These are phyloP conservation scores for Dunaliella primolecta DNA, from an alignment of 139 green algal genomes.

Conservation along the genomic window DNA sequence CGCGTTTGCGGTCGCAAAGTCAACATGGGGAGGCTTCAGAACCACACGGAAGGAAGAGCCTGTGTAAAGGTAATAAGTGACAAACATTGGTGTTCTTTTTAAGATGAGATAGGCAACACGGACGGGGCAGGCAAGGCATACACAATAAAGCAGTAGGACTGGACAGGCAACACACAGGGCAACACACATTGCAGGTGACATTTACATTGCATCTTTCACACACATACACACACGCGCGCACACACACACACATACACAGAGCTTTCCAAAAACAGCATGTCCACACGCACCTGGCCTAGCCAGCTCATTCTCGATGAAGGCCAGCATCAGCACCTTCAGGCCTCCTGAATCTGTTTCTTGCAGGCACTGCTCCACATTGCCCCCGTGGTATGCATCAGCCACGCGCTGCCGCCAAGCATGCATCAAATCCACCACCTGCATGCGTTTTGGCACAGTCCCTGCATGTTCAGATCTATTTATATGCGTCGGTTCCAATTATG, in stretches of 20 bases:
- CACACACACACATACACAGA: too few relatives aligned
- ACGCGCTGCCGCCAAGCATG: conserved; percentile 16
- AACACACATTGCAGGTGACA: too few relatives aligned
- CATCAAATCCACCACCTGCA: conserved; percentile 28
- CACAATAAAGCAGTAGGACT: too few relatives aligned
- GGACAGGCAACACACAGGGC: too few relatives aligned
- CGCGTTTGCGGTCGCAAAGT: not conserved
- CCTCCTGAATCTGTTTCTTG: not conserved
- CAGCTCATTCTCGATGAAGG: conserved; percentile 31
- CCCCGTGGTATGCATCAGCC: not conserved
- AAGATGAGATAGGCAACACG: too few relatives aligned
- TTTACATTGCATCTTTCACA: too few relatives aligned
- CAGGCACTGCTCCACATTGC: not conserved
- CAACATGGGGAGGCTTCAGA: conserved; percentile 1
- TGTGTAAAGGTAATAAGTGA: not conserved
- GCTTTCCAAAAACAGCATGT: too few relatives aligned
- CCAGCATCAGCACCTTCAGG: conserved; percentile 32
- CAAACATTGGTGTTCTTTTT: not conserved
- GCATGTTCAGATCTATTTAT: too few relatives aligned
- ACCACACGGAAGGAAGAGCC: conserved; percentile 9
- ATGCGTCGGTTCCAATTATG: too few relatives aligned
- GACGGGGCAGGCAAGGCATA: too few relatives aligned
- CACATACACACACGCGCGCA: too few relatives aligned
- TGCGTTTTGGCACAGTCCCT: too few relatives aligned
- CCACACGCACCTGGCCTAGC: conserved; percentile 27